Conservation (phyloP, 345 rosid species). For the Populus nigra region DNA sequence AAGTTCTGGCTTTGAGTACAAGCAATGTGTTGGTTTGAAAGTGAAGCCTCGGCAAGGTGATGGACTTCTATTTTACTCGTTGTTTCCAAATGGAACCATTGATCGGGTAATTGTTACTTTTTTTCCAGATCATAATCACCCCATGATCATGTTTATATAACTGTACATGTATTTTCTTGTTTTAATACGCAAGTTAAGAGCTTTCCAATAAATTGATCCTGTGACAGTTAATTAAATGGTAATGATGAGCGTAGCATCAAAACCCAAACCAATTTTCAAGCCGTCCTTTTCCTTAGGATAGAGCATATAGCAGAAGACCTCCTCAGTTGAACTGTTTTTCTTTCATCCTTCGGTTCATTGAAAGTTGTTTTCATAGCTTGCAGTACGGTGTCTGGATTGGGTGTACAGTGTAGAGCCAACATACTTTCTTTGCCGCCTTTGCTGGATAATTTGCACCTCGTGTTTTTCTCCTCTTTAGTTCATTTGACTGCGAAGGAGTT, state of each 20-base stretch:
- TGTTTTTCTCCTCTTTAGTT: neutral
- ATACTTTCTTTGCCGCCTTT: neutral
- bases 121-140: neutral
- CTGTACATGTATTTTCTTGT: neutral
- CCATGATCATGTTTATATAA: neutral
- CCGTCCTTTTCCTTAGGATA: neutral
- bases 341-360: neutral
- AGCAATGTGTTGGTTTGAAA: slow-evolving; percentile 64
- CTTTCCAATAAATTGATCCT: neutral
- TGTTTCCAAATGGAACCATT: slow-evolving; percentile 64
- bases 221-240: neutral
- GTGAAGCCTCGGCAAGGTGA: slow-evolving; percentile 74
- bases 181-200: neutral
- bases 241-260: neutral
- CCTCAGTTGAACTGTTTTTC: neutral
- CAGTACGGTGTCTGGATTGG: neutral
- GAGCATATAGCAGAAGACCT: neutral
- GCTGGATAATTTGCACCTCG: neutral
- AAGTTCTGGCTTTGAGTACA: slow-evolving; percentile 49
- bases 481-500: neutral
- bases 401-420: neutral
- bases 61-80: slow-evolving; percentile 66
- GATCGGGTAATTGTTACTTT: slow-evolving; percentile 44
- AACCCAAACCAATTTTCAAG: neutral
- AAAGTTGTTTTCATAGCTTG: neutral